phyloP scores from a whole-genome alignment of 805 yeast species.

The baker's yeast (Saccharomyces cerevisiae) region DNA sequence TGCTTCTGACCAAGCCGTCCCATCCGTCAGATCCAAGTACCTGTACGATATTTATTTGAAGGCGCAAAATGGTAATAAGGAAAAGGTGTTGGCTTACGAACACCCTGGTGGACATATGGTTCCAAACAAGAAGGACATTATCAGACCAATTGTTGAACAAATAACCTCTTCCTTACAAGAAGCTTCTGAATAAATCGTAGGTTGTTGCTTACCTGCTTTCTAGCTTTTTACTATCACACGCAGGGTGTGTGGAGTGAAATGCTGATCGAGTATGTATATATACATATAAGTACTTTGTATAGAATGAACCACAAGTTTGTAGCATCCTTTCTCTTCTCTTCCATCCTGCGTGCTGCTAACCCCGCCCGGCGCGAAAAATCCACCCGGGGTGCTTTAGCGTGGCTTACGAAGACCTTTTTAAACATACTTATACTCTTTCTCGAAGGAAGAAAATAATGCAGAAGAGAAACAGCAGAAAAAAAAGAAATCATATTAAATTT shows the following conservation, averaged over 20 bases:
- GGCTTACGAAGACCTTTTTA: not conserved
- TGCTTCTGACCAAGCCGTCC: conserved; percentile 78
- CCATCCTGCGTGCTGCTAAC: not conserved
- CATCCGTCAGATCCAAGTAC: conserved; percentile 57
- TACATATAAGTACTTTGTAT: not conserved
- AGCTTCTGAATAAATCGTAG: not conserved
- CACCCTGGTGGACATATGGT: conserved; percentile 98
- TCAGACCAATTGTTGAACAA: conserved; percentile 36
- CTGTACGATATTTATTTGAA: conserved; percentile 43
- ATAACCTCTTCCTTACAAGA: conserved; percentile 20
- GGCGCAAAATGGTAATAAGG: conserved; percentile 24
- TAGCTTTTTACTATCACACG: not conserved
- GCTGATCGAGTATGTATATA: not conserved
- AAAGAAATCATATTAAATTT: not conserved
- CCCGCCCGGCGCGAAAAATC: not conserved
- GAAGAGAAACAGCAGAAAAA: not conserved
- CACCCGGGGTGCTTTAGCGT: not conserved
- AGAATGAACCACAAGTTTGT: not conserved
- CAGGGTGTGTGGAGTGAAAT: not conserved
- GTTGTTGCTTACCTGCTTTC: not conserved
- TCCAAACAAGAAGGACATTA: conserved; percentile 68
- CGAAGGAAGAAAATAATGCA: not conserved
- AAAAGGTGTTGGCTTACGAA: conserved; percentile 41
- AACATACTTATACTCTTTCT: not conserved
- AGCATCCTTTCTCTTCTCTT: not conserved